Conservation (phyloP, 371 early-diverging fungal species). For the Rhizopus sp. region DNA sequence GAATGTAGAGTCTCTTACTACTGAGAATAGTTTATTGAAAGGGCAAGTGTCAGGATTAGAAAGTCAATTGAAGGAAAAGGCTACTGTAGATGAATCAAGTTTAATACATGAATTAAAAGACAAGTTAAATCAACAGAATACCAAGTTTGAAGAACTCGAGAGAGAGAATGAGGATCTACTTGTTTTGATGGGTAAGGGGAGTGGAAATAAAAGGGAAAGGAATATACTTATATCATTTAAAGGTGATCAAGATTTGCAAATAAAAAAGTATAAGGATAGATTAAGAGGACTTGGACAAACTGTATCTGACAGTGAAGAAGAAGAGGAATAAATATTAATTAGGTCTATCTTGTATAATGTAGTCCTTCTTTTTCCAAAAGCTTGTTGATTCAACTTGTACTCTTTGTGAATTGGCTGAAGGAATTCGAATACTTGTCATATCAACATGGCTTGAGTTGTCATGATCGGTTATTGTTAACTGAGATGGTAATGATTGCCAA, state of each 20-base stretch:
- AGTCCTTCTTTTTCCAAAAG: conserved; percentile 25
- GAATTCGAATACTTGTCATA: conserved; percentile 9
- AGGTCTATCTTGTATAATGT: conserved; percentile 9
- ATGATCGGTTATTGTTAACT: conserved; percentile 19
- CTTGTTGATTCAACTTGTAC: conserved; percentile 14
- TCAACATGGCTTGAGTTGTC: conserved; percentile 5
- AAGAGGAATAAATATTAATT: conserved; percentile 31
- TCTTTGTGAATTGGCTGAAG: conserved; percentile 16
- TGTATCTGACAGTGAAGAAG: conserved; percentile 66
- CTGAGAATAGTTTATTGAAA: conserved; percentile 10
- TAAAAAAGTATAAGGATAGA: conserved; percentile 59
- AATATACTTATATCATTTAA: conserved; percentile 1
- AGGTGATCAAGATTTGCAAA: conserved; percentile 75
- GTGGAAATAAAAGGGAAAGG: background rate
- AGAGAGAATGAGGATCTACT: conserved; percentile 92
- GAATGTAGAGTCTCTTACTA: conserved; percentile 5
- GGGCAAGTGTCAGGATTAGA: conserved; percentile 12
- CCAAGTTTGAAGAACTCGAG: conserved; percentile 54
- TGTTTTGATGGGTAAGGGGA: conserved; percentile 72
- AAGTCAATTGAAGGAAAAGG: conserved; percentile 1
- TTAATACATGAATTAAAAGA: conserved; percentile 25
- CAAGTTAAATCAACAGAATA: conserved; percentile 29
- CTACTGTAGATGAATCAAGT: conserved; percentile 2
- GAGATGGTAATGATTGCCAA: conserved; percentile 36
- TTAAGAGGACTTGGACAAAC: conserved; percentile 62